phyloP scores from a whole-genome alignment of 2,329 filamentous ascomycete genomes.

The Nannizzia gypsea region DNA sequence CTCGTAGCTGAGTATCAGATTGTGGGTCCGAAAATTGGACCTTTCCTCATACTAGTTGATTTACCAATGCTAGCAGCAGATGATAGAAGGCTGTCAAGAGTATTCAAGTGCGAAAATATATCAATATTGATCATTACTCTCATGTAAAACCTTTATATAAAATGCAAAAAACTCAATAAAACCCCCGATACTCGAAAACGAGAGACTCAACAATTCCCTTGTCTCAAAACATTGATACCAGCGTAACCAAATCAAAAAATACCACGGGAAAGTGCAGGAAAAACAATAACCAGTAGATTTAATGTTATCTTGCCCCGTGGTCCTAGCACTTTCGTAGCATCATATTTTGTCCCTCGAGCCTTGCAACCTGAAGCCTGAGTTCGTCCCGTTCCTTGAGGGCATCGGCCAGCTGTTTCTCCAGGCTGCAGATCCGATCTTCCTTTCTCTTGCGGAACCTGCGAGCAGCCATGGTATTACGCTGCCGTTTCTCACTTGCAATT shows the following conservation, averaged over 20 bases:
- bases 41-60: too few species aligned
- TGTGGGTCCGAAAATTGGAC: too few species aligned
- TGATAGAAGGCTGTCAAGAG: too few species aligned
- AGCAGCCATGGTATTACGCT: slow-evolving; percentile 59
- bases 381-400: slow-evolving; percentile 53
- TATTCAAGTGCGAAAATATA: neutral
- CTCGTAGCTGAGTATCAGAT: too few species aligned
- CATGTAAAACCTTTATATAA: neutral
- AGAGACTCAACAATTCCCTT: neutral
- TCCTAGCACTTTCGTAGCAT: slow-evolving; percentile 41
- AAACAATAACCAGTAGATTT: too few species aligned
- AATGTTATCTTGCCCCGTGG: too few species aligned
- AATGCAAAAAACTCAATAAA: neutral
- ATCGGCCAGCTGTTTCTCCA: slow-evolving; percentile 49
- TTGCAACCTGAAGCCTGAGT: slow-evolving; percentile 49
- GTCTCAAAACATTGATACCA: neutral
- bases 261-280: too few species aligned
- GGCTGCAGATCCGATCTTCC: slow-evolving; percentile 51
- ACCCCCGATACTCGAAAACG: neutral
- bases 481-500: slow-evolving; percentile 40
- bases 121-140: neutral
- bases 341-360: slow-evolving; percentile 53
- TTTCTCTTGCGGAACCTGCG: slow-evolving; percentile 60
- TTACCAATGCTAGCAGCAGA: too few species aligned
- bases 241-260: neutral